These are phyloP conservation scores for Coniochaeta sp. DNA, from an alignment of 2,329 filamentous ascomycete species.

Conservation along the genomic window DNA sequence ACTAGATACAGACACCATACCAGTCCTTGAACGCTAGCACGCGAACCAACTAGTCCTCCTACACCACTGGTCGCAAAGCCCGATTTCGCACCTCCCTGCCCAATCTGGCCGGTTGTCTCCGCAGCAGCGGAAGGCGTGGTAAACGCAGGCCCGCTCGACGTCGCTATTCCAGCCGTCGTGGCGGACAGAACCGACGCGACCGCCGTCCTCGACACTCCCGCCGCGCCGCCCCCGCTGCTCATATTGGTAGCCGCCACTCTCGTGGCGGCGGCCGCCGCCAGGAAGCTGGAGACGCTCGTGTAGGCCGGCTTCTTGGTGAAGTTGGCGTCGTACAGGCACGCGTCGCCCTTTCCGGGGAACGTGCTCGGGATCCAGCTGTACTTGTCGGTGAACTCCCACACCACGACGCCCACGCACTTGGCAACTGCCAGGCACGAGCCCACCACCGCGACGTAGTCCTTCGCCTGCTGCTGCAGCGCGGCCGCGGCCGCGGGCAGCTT, in stretches of 20 bases:
- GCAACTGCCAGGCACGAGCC: slow-evolving; percentile 28
- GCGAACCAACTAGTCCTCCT: neutral
- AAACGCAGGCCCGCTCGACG: neutral
- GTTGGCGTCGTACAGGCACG: slow-evolving; percentile 28
- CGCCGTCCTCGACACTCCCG: neutral
- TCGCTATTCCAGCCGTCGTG: neutral
- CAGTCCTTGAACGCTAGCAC: neutral
- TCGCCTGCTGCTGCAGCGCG: slow-evolving; percentile 35
- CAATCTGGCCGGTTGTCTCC: neutral
- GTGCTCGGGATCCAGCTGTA: slow-evolving; percentile 26
- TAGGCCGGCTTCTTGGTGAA: slow-evolving; percentile 32
- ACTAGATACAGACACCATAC: neutral
- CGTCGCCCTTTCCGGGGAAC: slow-evolving; percentile 31
- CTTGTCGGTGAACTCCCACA: slow-evolving; percentile 34
- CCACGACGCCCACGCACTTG: slow-evolving; percentile 33
- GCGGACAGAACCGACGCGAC: neutral
- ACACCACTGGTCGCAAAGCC: neutral
- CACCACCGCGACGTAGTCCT: slow-evolving; percentile 34
- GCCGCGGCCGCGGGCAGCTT: slow-evolving; percentile 34
- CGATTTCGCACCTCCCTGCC: neutral
- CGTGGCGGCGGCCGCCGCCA: slow-evolving; percentile 9
- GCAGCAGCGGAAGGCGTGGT: neutral
- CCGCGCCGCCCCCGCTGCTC: neutral
- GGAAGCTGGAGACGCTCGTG: slow-evolving; percentile 22
- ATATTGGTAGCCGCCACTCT: neutral